phyloP scores from a whole-genome alignment of 441 rosid species.

The Pelargonium australe region DNA sequence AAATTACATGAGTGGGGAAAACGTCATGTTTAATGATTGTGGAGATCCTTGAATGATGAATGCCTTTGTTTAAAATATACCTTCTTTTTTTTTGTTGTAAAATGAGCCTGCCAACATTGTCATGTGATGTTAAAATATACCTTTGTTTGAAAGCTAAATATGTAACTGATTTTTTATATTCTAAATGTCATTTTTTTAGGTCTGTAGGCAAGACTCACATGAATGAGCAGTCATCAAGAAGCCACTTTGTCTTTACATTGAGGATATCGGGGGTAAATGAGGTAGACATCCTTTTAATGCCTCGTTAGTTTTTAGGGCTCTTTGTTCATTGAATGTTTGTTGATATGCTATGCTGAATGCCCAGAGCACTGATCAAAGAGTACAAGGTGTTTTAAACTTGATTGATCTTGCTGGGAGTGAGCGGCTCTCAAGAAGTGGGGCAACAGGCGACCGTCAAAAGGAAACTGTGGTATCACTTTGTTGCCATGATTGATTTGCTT shows the following conservation, averaged over 20 bases:
- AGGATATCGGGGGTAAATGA: slow-evolving; percentile 83
- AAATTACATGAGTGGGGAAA: too few species aligned
- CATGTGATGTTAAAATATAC: neutral
- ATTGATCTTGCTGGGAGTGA: slow-evolving; percentile 98
- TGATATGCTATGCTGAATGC: slow-evolving; percentile 21
- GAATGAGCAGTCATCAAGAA: slow-evolving; percentile 97
- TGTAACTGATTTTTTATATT: neutral
- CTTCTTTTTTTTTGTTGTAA: neutral
- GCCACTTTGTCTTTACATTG: slow-evolving; percentile 92
- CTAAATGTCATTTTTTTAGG: slow-evolving; percentile 30
- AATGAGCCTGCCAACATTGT: neutral
- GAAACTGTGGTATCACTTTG: slow-evolving; percentile 70
- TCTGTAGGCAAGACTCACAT: slow-evolving; percentile 90
- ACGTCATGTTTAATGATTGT: too few species aligned
- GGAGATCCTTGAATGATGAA: neutral
- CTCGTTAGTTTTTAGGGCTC: neutral
- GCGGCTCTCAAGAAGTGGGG: slow-evolving; percentile 79
- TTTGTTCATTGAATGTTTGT: neutral
- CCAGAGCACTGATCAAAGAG: slow-evolving; percentile 89
- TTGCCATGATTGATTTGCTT: neutral
- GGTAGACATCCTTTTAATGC: slow-evolving; percentile 32
- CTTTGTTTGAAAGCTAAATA: neutral
- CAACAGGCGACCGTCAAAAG: slow-evolving; percentile 86
- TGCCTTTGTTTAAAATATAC: neutral
- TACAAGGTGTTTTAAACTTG: slow-evolving; percentile 81